Base-by-base conservation (phyloP, 306 rosid genomes). In the Vigna angularis region DNA sequence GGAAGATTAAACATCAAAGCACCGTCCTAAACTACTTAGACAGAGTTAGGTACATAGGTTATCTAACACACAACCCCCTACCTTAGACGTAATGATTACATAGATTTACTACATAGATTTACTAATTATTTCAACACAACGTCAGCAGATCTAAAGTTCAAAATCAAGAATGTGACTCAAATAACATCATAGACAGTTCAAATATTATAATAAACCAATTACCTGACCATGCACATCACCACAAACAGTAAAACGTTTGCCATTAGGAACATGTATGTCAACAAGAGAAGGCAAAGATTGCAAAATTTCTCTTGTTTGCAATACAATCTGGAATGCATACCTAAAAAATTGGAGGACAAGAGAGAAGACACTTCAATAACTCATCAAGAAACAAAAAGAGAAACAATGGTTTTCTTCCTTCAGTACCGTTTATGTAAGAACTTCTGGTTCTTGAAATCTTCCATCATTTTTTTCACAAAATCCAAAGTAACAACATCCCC, bases 181-280 rank as follows among this genome's bases (percentile, higher is more conserved):
- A 47, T 70, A n/a, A 24, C 34, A 78, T 17, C 45, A 69, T 44
- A 32, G 58, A 57, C 66, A 77, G 57, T 66, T 66, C n/a, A 42
- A 74, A 10, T 17, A 69, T 66, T 64, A 72, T 20, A 77, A 81
- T 17, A 77, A 81, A 57, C 48, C 72, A 74, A 67, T 72, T 89
- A 96, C 98, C 98, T 96, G 99, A 70, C 99, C 99, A 84, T 96
- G 99, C 75, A 96, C 99, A 72, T 96, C 99, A 13, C 99, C 99
- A 66, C 99, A 96, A 76, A 96, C 97, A 69, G 98, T 96, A 79
- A 96, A 91, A 84, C 85, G 97, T 42, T 86, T 91, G 71, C 98
- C 97, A 11, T 87, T 77, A 6, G 88, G 97, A 84, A 96, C 83
- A 67, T 72, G 77, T 77, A 96, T 75, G 77, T 96, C 98, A 48